Base-by-base conservation (phyloP, 345 rosid species). In the Aurinia saxatilis region DNA sequence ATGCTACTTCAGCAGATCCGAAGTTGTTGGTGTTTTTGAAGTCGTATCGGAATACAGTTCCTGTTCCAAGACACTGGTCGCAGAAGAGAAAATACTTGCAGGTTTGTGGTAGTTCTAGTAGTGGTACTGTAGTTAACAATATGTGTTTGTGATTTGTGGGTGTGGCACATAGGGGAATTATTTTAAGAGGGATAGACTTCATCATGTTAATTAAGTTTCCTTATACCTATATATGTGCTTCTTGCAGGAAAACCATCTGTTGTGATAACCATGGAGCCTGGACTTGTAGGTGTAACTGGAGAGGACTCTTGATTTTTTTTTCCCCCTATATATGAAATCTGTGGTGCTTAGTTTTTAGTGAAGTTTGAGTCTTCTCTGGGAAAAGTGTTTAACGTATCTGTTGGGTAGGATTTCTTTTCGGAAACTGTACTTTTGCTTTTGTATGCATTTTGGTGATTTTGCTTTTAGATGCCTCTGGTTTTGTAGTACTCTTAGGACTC, bases 41-140 rank as follows among this genome's bases (percentile, higher is more conserved):
- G 73, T 83, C 99, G 4, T 93, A 90, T 67, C 77, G 95, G 77
- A 95, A 95, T 63, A 82, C 93, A 52, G 99, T 95, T 63, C 98
- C 98, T 25, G 99, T 95, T 34, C 99, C 99, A 13, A 88, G 99
- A 67, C 99, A 95, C 64, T 95, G 99, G 99, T 88, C 88, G 65
- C 99, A 95, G 81, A 95, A 95, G 72, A 82, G 99, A 70, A 95
- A 95, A 75, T 95, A 84, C 76, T 77, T 95, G 83, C 99, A 90
- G 99, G 99, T 95, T 79, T 74, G 92, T 80, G 19, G 17, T 65
- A 57, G 44, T 49, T 57, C 23, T 15, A 25, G 69, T 63, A 50
- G 41, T 34, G 66, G 21, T 54, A 16, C 46, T 67, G 63, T 70
- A 56, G 65, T 23, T 34, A 42, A 59, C 48, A 60, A 29, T 73